These are phyloP conservation scores for Sambucus nigra DNA, from an alignment of 129 eudicot species.

Conservation along the genomic window DNA sequence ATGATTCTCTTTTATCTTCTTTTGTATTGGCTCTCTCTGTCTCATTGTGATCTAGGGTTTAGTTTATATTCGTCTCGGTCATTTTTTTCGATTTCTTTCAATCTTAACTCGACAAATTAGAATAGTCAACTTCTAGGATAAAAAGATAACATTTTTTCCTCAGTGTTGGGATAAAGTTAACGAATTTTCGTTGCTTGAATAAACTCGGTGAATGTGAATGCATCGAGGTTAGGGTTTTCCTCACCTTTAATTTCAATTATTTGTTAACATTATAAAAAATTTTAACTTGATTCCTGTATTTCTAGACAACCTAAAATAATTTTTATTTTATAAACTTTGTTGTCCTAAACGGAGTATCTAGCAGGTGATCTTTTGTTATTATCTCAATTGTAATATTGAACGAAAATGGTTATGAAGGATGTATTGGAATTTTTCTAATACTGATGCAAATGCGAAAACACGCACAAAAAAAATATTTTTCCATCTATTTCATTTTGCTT, in stretches of 20 bases:
- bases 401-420: neutral
- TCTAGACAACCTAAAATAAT: neutral
- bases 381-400: too few species aligned
- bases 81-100: neutral
- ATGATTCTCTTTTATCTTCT: neutral
- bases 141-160: neutral
- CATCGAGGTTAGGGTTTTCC: neutral
- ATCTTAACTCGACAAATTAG: neutral
- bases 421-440: neutral
- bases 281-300: neutral
- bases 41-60: constrained; percentile 18
- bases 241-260: neutral
- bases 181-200: neutral
- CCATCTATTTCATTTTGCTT: too few species aligned
- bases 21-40: neutral
- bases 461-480: too few species aligned
- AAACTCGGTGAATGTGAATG: neutral
- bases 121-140: neutral
- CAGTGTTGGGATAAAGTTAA: neutral
- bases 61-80: neutral
- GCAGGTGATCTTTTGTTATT: neutral
- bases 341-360: neutral
- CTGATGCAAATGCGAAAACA: too few species aligned
- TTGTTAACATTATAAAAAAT: neutral
- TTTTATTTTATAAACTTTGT: neutral